Evolutionary conservation across 2,329 filamentous ascomycete genomes (phyloP).

Genomic region (Fonsecaea monophora): DNA sequence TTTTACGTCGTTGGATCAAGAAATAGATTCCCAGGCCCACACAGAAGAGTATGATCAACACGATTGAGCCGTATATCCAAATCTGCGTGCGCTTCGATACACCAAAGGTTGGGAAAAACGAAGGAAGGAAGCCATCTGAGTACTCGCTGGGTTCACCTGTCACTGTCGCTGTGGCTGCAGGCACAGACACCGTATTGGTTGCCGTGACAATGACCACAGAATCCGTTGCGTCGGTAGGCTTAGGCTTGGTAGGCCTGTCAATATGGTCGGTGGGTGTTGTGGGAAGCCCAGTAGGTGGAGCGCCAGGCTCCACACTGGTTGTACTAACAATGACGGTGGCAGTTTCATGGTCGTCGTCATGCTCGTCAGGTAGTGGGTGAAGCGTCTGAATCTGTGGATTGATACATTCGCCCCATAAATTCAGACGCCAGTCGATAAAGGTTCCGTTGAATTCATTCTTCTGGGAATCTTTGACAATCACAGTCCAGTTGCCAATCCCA

Average conservation of each 20-base stretch:
- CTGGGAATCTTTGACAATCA: slow-evolving; percentile 83
- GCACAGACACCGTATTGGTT: slow-evolving; percentile 42
- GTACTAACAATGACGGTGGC: slow-evolving; percentile 65
- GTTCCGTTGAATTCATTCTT: slow-evolving; percentile 77
- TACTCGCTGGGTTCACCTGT: slow-evolving; percentile 45
- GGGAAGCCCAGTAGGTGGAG: slow-evolving; percentile 48
- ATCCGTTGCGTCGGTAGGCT: slow-evolving; percentile 52
- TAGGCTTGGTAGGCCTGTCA: slow-evolving; percentile 68
- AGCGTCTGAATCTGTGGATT: slow-evolving; percentile 74
- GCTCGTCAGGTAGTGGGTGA: slow-evolving; percentile 79
- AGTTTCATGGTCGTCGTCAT: slow-evolving; percentile 79
- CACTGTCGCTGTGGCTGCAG: slow-evolving; percentile 44
- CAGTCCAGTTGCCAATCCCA: slow-evolving; percentile 86
- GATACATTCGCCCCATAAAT: slow-evolving; percentile 89
- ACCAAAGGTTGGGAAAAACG: slow-evolving; percentile 87
- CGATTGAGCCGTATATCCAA: slow-evolving; percentile 90
- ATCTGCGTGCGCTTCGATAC: slow-evolving; percentile 84
- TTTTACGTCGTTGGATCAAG: slow-evolving; percentile 77
- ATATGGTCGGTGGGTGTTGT: slow-evolving; percentile 68
- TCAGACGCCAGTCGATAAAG: slow-evolving; percentile 91
- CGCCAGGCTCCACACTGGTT: slow-evolving; percentile 58
- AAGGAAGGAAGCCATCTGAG: slow-evolving; percentile 71
- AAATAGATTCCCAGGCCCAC: slow-evolving; percentile 80
- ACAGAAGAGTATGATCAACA: slow-evolving; percentile 86
- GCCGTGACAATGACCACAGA: slow-evolving; percentile 41